Conservation (phyloP, 345 rosid genomes). For the Populus tremula region DNA sequence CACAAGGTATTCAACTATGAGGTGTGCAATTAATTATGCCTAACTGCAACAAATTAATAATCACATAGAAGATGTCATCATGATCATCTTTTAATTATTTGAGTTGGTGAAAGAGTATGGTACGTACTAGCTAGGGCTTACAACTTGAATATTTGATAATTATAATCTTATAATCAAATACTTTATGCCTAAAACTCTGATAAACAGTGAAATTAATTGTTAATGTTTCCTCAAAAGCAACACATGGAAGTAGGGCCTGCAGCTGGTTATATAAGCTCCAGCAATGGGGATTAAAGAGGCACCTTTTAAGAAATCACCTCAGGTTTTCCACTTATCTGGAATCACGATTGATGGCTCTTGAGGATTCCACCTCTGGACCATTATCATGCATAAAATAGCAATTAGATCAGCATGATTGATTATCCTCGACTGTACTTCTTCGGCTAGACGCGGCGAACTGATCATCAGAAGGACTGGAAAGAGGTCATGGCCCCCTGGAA, state of each 20-base stretch:
- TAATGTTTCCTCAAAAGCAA: background rate
- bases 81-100: too few relatives aligned
- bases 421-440: background rate
- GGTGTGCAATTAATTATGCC: too few relatives aligned
- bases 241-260: background rate
- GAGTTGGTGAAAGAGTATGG: too few relatives aligned
- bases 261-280: background rate
- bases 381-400: background rate
- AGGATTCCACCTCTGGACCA: background rate
- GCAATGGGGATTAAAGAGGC: background rate
- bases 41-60: too few relatives aligned
- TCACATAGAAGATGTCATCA: too few relatives aligned
- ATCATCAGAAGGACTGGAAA: background rate
- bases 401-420: background rate
- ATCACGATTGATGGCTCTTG: background rate
- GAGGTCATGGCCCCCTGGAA: constrained; percentile 39
- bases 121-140: too few relatives aligned
- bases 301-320: background rate
- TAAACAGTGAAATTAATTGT: background rate
- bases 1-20: too few relatives aligned
- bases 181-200: background rate
- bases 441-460: constrained; percentile 37
- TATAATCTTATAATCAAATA: background rate
- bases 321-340: background rate
- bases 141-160: too few relatives aligned